Percentiles rank a stretch among this genome's conserved stretches.
phyloP scores from a whole-genome alignment of 305 asterid species.

The Rubia tinctorum region DNA sequence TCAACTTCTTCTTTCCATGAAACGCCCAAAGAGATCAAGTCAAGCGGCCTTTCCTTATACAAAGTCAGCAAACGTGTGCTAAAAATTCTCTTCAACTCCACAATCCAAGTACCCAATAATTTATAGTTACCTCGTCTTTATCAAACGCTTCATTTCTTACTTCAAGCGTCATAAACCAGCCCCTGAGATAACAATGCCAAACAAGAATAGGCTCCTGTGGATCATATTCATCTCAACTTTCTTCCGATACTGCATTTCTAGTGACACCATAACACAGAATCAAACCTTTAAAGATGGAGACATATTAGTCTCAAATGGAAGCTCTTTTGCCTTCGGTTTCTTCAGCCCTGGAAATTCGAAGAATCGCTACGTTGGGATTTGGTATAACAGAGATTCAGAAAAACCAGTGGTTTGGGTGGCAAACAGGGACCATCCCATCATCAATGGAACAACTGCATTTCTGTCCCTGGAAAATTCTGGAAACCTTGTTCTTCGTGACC shows the following conservation, averaged over 20 bases:
- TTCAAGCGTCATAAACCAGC: not conserved
- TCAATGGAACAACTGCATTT: slow-evolving; percentile 17
- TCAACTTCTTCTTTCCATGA: not conserved
- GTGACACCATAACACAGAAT: slow-evolving; percentile 25
- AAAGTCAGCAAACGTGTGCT: not conserved
- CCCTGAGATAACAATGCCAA: slow-evolving; percentile 5
- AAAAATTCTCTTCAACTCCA: not conserved
- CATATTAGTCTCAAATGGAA: slow-evolving; percentile 25
- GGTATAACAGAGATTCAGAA: slow-evolving; percentile 33
- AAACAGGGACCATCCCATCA: slow-evolving; percentile 32
- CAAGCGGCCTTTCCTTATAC: not conserved
- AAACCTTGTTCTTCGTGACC: slow-evolving; percentile 30
- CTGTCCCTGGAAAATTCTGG: slow-evolving; percentile 30
- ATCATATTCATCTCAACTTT: slow-evolving; percentile 1
- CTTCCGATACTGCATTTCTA: slow-evolving; percentile 10
- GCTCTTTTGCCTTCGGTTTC: slow-evolving; percentile 35
- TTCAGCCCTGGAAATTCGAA: slow-evolving; percentile 30
- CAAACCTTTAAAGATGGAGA: slow-evolving; percentile 32
- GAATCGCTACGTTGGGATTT: slow-evolving; percentile 30
- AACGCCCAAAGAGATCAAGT: not conserved
- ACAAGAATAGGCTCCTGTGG: not conserved
- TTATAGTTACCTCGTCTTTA: not conserved
- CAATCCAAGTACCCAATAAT: not conserved
- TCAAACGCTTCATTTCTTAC: not conserved
- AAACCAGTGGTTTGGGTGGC: slow-evolving; percentile 46